phyloP scores from a whole-genome alignment of 2,329 filamentous ascomycete species.

The Drechslera avenae region DNA sequence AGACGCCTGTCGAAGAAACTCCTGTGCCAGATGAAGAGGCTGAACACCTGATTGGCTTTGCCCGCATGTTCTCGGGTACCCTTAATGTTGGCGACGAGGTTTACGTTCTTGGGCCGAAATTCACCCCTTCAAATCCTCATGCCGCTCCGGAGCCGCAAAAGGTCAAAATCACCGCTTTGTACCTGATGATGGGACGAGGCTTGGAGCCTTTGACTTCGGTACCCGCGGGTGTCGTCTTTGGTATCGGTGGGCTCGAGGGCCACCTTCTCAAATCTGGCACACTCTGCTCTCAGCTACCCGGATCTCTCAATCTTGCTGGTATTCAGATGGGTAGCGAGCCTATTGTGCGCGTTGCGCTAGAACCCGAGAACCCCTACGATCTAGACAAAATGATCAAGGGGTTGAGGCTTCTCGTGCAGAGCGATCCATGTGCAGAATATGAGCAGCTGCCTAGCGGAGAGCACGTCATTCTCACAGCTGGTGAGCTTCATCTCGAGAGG shows the following conservation, averaged over 20 bases:
- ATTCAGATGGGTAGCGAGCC: slow-evolving; percentile 80
- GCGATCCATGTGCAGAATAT: slow-evolving; percentile 94
- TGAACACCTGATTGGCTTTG: slow-evolving; percentile 93
- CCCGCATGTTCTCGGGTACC: slow-evolving; percentile 88
- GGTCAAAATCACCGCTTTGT: slow-evolving; percentile 83
- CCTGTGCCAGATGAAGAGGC: slow-evolving; percentile 68
- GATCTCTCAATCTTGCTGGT: slow-evolving; percentile 87
- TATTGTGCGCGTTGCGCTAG: slow-evolving; percentile 94
- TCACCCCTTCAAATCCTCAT: slow-evolving; percentile 78
- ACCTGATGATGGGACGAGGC: slow-evolving; percentile 93
- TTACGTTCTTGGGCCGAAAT: slow-evolving; percentile 92
- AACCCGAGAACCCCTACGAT: slow-evolving; percentile 87
- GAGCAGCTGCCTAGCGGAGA: slow-evolving; percentile 92
- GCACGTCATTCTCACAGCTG: slow-evolving; percentile 91
- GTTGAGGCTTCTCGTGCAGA: slow-evolving; percentile 84
- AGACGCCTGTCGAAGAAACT: slow-evolving; percentile 37
- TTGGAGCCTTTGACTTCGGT: slow-evolving; percentile 83
- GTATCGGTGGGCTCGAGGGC: slow-evolving; percentile 88
- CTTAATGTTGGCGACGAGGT: slow-evolving; percentile 87
- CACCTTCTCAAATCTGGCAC: slow-evolving; percentile 96
- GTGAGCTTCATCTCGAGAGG: slow-evolving; percentile 90
- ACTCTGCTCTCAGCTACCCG: slow-evolving; percentile 83
- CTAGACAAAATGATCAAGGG: slow-evolving; percentile 94
- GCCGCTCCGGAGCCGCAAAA: slow-evolving; percentile 76
- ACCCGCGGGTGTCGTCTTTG: slow-evolving; percentile 92